phyloP scores from a whole-genome alignment of 2,329 filamentous ascomycete species.

The Fusarium scirpi region DNA sequence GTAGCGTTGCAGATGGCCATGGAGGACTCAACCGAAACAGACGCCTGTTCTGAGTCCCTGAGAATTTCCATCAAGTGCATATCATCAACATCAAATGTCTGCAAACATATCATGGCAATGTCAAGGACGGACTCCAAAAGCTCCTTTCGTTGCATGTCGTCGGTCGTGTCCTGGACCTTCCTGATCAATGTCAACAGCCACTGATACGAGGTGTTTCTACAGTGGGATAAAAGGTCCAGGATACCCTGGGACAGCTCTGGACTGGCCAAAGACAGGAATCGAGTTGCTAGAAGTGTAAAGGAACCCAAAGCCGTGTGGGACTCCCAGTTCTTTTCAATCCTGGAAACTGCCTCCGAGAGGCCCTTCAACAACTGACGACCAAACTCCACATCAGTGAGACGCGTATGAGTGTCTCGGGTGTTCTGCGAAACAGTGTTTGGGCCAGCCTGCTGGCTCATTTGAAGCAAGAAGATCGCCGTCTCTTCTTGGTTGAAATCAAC shows the following conservation, averaged over 20 bases:
- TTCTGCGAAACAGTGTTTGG: not conserved
- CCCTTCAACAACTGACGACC: slow-evolving; percentile 2
- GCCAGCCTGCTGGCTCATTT: slow-evolving; percentile 40
- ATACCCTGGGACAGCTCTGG: not conserved
- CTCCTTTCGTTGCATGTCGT: slow-evolving; percentile 19
- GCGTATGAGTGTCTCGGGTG: slow-evolving; percentile 11
- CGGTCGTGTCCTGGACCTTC: not conserved
- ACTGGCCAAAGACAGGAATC: slow-evolving; percentile 25
- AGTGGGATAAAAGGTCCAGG: slow-evolving; percentile 5
- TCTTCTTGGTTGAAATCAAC: slow-evolving; percentile 45
- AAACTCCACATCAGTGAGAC: slow-evolving; percentile 13
- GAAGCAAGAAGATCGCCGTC: slow-evolving; percentile 35
- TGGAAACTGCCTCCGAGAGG: slow-evolving; percentile 1
- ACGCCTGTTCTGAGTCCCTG: slow-evolving; percentile 10
- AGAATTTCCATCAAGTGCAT: not conserved
- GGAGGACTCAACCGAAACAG: slow-evolving; percentile 27
- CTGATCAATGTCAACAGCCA: slow-evolving; percentile 19
- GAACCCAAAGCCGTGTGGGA: slow-evolving; percentile 33
- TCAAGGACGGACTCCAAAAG: slow-evolving; percentile 9
- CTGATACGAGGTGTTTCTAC: slow-evolving; percentile 14
- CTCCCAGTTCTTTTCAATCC: slow-evolving; percentile 42
- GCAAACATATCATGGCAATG: slow-evolving; percentile 25
- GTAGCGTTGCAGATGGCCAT: slow-evolving; percentile 22
- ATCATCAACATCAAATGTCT: slow-evolving; percentile 32
- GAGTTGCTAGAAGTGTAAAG: slow-evolving; percentile 34